Evolutionary conservation across 1,139 yeast species (phyloP).

Genomic region (Magnusiomyces suaveolens): DNA sequence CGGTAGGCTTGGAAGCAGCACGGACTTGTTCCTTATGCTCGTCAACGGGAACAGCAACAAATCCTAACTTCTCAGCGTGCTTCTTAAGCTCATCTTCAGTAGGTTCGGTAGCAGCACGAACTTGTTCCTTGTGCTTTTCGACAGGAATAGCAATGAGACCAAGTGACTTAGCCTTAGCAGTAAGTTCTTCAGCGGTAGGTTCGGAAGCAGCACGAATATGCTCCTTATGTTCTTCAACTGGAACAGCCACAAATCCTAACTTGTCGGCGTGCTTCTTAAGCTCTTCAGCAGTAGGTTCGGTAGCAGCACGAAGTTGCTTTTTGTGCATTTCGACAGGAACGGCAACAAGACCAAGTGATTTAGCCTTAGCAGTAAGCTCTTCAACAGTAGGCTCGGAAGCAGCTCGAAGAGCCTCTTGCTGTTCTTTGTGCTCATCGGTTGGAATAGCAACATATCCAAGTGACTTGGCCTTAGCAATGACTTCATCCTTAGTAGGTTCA

Average conservation of each 20-base stretch:
- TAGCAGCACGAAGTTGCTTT: conserved; percentile 25
- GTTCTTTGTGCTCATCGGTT: conserved; percentile 7
- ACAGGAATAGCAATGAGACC: conserved; percentile 7
- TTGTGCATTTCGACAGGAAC: conserved; percentile 22
- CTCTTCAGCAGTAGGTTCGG: conserved; percentile 27
- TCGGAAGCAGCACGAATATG: conserved; percentile 10
- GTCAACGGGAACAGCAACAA: conserved; percentile 37
- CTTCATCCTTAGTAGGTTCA: conserved; percentile 23
- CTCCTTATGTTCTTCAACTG: conserved; percentile 14
- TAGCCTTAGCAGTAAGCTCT: conserved; percentile 29
- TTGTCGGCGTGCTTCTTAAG: conserved; percentile 19
- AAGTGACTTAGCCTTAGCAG: conserved; percentile 8
- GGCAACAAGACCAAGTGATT: conserved; percentile 19
- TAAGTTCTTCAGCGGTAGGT: conserved; percentile 12
- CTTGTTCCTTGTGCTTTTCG: conserved; percentile 27
- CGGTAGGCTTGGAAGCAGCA: conserved; percentile 18
- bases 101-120: conserved; percentile 18
- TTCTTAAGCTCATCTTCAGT: conserved; percentile 24
- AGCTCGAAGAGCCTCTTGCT: conserved; percentile 13
- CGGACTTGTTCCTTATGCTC: conserved; percentile 23
- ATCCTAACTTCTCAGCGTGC: conserved; percentile 21
- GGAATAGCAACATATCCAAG: conserved; percentile 37
- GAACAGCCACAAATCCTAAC: conserved; percentile 30
- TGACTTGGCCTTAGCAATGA: conserved; percentile 15
- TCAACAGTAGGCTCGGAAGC: conserved; percentile 20